A percentile compares a stretch with the other conserved stretches of the same genome.
These are phyloP conservation scores for Solanum aculeatissimum DNA, from an alignment of 305 asterid species.

Conservation along the genomic window DNA sequence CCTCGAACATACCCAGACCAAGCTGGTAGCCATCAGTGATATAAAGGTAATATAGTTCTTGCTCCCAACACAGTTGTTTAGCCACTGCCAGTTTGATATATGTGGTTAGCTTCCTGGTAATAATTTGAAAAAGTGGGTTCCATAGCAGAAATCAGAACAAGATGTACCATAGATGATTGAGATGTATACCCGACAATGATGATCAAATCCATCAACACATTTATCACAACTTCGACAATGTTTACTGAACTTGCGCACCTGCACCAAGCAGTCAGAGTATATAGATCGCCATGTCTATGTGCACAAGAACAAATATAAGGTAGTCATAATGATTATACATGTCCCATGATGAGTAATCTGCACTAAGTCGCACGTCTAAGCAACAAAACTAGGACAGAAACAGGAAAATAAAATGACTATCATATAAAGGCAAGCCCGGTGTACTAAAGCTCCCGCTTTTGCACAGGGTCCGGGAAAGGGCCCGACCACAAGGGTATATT, in stretches of 20 bases:
- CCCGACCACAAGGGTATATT: too few relatives aligned
- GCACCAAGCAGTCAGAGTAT: conserved; percentile 4
- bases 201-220: conserved; percentile 99
- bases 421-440: too few relatives aligned
- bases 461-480: too few relatives aligned
- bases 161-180: conserved; percentile 2
- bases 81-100: conserved; percentile 61
- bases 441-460: too few relatives aligned
- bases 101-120: conserved; percentile 20
- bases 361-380: neutral
- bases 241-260: conserved; percentile 96
- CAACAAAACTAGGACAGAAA: neutral
- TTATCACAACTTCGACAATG: conserved; percentile 99
- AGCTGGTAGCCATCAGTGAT: conserved; percentile 76
- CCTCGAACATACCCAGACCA: conserved; percentile 75
- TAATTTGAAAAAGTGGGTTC: neutral
- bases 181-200: conserved; percentile 86
- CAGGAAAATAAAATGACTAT: neutral
- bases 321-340: neutral
- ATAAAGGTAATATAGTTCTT: conserved; percentile 81
- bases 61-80: conserved; percentile 92
- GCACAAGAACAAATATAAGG: neutral
- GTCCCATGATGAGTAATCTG: neutral
- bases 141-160: conserved; percentile 5
- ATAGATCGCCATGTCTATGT: neutral